Conservation (phyloP, 768 basidiomycete genomes). For the Fomitopsis pulvina region DNA sequence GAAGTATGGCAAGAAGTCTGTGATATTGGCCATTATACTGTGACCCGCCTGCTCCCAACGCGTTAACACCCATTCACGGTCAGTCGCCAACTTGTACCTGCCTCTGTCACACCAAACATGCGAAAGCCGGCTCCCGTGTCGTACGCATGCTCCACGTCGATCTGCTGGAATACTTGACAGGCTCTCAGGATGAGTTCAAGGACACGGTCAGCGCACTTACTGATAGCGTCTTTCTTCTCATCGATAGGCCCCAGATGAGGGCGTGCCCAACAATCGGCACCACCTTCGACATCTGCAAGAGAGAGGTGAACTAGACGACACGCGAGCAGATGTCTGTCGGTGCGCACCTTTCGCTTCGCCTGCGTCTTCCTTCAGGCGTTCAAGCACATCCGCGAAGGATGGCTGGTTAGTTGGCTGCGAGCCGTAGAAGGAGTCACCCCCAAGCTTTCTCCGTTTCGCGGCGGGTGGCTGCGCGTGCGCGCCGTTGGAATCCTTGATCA, state of each 20-base stretch:
- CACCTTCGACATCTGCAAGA: constrained; percentile 61
- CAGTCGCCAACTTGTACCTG: constrained; percentile 21
- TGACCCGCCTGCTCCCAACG: constrained; percentile 56
- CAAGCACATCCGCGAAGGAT: constrained; percentile 35
- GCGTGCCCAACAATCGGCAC: constrained; percentile 68
- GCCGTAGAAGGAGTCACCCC: constrained; percentile 8
- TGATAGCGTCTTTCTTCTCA: constrained; percentile 56
- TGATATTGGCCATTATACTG: constrained; percentile 82
- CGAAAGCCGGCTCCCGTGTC: constrained; percentile 43
- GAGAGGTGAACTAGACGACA: neutral
- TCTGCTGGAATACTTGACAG: constrained; percentile 84
- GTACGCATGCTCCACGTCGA: constrained; percentile 70
- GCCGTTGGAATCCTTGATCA: constrained; percentile 10
- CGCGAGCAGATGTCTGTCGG: neutral
- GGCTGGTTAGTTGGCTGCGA: constrained; percentile 20
- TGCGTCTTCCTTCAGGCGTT: constrained; percentile 27
- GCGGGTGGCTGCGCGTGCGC: constrained; percentile 21
- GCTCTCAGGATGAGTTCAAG: neutral
- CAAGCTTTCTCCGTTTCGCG: constrained; percentile 28
- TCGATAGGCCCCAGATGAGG: constrained; percentile 51
- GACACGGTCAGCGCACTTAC: constrained; percentile 34
- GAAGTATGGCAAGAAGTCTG: constrained; percentile 87
- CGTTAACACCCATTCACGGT: neutral
- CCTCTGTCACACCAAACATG: constrained; percentile 91
- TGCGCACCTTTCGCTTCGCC: constrained; percentile 19